These are phyloP conservation scores for Aspergillus amoenus DNA, from an alignment of 2,329 filamentous ascomycete genomes.

Conservation along the genomic window DNA sequence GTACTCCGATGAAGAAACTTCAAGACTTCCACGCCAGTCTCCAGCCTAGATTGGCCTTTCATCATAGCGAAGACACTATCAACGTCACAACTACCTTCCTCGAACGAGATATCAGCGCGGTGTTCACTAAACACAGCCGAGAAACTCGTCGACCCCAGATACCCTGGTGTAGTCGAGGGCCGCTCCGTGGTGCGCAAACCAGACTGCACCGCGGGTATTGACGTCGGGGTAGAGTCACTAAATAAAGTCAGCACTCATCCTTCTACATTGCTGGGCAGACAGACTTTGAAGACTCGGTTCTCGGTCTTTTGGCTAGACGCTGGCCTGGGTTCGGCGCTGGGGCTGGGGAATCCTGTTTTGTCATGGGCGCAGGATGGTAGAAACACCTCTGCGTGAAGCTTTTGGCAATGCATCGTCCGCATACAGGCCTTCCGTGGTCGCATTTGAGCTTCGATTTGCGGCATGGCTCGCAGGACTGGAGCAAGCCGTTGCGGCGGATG, in stretches of 20 bases:
- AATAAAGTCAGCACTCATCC: background rate
- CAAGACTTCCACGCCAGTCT: slow-evolving; percentile 31
- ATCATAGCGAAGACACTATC: slow-evolving; percentile 14
- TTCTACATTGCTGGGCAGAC: background rate
- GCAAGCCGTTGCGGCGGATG: slow-evolving; percentile 36
- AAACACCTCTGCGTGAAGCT: slow-evolving; percentile 33
- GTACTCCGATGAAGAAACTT: slow-evolving; percentile 28
- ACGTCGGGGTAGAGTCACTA: slow-evolving; percentile 27
- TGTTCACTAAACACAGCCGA: slow-evolving; percentile 36
- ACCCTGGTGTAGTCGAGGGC: slow-evolving; percentile 30
- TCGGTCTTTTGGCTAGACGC: slow-evolving; percentile 11
- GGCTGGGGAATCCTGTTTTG: slow-evolving; percentile 21
- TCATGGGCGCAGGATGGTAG: slow-evolving; percentile 42
- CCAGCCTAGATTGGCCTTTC: slow-evolving; percentile 29
- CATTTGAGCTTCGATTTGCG: slow-evolving; percentile 39
- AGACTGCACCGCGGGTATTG: slow-evolving; percentile 12
- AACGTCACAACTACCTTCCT: slow-evolving; percentile 25
- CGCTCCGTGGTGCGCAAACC: slow-evolving; percentile 25
- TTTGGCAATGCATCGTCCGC: slow-evolving; percentile 31
- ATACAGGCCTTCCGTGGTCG: slow-evolving; percentile 36
- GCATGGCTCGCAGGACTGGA: slow-evolving; percentile 40
- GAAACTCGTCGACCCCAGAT: slow-evolving; percentile 37
- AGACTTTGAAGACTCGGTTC: slow-evolving; percentile 25
- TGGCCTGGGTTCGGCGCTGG: slow-evolving; percentile 9
- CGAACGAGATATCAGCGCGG: slow-evolving; percentile 32